Evolutionary conservation across 2,329 filamentous ascomycete genomes (phyloP).

Genomic region (Xylogone sp.): DNA sequence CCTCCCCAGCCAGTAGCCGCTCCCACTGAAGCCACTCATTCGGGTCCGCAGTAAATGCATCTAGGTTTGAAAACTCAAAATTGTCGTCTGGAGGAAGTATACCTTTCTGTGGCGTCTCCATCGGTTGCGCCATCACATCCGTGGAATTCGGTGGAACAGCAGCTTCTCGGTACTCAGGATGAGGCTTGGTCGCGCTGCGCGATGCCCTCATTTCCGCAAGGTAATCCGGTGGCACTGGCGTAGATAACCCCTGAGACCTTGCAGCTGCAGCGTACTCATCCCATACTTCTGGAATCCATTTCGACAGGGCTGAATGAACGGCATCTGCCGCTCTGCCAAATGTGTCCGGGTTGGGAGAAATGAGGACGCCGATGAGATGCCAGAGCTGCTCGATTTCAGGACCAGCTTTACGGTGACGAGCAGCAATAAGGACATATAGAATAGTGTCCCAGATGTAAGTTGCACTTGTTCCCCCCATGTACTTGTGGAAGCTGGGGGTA

Average conservation of each 20-base stretch:
- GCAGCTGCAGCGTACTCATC: slow-evolving; percentile 18
- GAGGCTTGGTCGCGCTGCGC: not conserved
- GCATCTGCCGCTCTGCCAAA: slow-evolving; percentile 16
- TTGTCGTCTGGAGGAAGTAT: slow-evolving; percentile 5
- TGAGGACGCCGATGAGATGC: slow-evolving; percentile 20
- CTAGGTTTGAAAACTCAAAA: slow-evolving; percentile 19
- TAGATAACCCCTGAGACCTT: slow-evolving; percentile 14
- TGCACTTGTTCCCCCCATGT: slow-evolving; percentile 23
- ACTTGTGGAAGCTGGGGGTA: slow-evolving; percentile 21
- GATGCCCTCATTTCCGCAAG: slow-evolving; percentile 17
- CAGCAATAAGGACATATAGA: slow-evolving; percentile 28
- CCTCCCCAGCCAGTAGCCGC: slow-evolving; percentile 17
- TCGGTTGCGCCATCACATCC: no score
- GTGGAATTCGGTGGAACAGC: not conserved
- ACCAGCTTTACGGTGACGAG: slow-evolving; percentile 20
- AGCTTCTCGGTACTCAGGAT: not conserved
- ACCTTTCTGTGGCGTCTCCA: not conserved
- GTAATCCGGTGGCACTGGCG: slow-evolving; percentile 16
- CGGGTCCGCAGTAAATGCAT: slow-evolving; percentile 25
- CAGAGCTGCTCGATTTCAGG: slow-evolving; percentile 25
- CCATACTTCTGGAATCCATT: slow-evolving; percentile 26
- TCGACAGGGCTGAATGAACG: slow-evolving; percentile 23
- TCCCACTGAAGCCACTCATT: slow-evolving; percentile 29
- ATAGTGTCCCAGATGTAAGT: slow-evolving; percentile 28
- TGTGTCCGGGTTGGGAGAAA: slow-evolving; percentile 18